Percentiles rank a stretch among this genome's conserved stretches.
Conservation (phyloP, 2,329 filamentous ascomycete species). For the Chrysosporium queenslandicum region DNA sequence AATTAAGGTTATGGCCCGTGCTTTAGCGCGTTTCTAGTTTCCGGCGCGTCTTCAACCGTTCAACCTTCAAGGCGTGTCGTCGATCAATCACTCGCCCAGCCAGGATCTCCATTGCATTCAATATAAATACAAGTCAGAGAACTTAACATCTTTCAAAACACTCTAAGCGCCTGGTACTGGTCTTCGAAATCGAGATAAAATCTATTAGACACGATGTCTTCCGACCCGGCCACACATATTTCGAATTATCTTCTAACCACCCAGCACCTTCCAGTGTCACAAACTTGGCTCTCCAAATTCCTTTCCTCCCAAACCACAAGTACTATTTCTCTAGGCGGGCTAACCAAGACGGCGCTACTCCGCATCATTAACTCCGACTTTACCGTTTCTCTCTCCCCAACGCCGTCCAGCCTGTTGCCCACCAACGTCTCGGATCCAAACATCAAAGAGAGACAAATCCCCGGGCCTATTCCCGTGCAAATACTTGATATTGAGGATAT, state of each 20-base stretch:
- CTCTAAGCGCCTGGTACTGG: no score
- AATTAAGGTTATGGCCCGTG: conserved; percentile 3
- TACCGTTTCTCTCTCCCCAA: conserved; percentile 45
- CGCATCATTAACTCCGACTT: conserved; percentile 73
- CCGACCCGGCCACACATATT: conserved; percentile 24
- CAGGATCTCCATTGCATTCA: no score
- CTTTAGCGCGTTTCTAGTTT: not conserved
- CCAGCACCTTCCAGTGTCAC: conserved; percentile 47
- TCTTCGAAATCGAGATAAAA: no score
- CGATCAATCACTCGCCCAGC: no score
- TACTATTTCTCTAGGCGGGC: conserved; percentile 54
- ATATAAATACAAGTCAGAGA: no score
- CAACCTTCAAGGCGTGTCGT: no score
- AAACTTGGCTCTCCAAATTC: conserved; percentile 55
- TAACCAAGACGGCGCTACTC: conserved; percentile 69
- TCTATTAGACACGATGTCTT: conserved; percentile 14
- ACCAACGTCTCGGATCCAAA: conserved; percentile 45
- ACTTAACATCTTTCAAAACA: no score
- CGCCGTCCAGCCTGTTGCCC: conserved; percentile 46
- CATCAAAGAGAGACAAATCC: conserved; percentile 48
- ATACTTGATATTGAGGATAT: conserved; percentile 81
- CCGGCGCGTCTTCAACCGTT: no score
- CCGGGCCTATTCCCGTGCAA: conserved; percentile 61
- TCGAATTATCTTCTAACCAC: conserved; percentile 44
- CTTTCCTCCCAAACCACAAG: conserved; percentile 45